These are phyloP conservation scores for Aspergillus sojae DNA, from an alignment of 2,329 filamentous ascomycete genomes.

Conservation along the genomic window DNA sequence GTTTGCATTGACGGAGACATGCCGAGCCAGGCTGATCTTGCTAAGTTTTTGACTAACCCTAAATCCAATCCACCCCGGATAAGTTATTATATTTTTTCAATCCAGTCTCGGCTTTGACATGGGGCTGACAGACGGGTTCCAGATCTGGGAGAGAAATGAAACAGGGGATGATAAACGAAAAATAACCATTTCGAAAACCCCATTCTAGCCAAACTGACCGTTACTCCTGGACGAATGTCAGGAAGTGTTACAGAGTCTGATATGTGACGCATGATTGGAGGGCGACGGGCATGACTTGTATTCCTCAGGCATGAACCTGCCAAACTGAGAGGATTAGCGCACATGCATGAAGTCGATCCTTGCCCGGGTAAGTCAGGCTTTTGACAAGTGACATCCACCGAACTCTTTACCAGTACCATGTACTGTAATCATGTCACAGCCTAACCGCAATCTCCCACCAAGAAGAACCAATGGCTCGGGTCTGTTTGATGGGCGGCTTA, in stretches of 20 bases:
- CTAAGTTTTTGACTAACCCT: neutral
- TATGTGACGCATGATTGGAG: neutral
- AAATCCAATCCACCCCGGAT: neutral
- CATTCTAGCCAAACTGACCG: neutral
- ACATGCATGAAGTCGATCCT: slow-evolving; percentile 1
- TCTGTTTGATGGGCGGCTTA: slow-evolving; percentile 13
- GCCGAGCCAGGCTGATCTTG: slow-evolving; percentile 5
- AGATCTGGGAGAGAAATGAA: neutral
- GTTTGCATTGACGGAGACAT: neutral
- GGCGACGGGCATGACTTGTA: neutral
- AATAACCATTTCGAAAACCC: neutral
- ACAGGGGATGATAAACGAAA: neutral
- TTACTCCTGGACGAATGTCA: neutral
- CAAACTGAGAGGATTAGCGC: neutral
- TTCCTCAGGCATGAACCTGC: neutral
- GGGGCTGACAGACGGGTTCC: slow-evolving; percentile 1
- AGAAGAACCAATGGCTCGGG: slow-evolving; percentile 19
- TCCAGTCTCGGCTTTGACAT: neutral
- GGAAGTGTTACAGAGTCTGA: neutral
- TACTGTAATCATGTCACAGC: neutral
- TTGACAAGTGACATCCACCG: slow-evolving; percentile 1
- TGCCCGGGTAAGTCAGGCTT: neutral
- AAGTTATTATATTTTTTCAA: neutral
- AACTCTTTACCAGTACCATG: slow-evolving; percentile 1
- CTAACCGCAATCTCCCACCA: slow-evolving; percentile 5